phyloP scores from a whole-genome alignment of 371 early-diverging fungal genomes.

The Mortierella sp. region DNA sequence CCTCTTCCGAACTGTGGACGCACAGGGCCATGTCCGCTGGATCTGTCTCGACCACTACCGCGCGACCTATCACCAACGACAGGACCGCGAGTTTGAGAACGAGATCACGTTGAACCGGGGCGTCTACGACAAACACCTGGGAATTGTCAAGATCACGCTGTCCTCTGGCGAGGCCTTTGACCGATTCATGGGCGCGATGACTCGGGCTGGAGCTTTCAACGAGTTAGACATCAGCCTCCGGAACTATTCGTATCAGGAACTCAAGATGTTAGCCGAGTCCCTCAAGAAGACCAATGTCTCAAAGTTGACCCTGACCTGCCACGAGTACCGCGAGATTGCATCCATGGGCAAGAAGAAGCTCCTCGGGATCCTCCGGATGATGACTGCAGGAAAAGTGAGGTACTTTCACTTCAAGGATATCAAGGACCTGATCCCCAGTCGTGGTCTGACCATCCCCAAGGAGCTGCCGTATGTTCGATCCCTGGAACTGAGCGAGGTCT shows the following conservation, averaged over 20 bases:
- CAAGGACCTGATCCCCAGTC: slow-evolving; percentile 42
- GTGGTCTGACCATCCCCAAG: slow-evolving; percentile 26
- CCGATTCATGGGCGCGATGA: slow-evolving; percentile 36
- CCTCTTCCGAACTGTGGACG: slow-evolving; percentile 45
- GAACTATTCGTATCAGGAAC: slow-evolving; percentile 34
- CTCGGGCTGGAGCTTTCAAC: slow-evolving; percentile 39
- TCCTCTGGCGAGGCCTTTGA: slow-evolving; percentile 28
- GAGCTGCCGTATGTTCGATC: slow-evolving; percentile 32
- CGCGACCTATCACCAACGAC: slow-evolving; percentile 40
- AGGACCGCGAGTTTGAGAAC: slow-evolving; percentile 42
- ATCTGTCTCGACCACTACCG: slow-evolving; percentile 49
- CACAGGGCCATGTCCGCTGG: slow-evolving; percentile 53
- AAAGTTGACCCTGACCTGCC: slow-evolving; percentile 36
- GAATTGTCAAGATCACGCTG: slow-evolving; percentile 34
- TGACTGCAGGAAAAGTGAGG: slow-evolving; percentile 43
- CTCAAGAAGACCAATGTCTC: slow-evolving; percentile 40
- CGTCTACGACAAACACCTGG: slow-evolving; percentile 38
- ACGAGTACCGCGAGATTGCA: slow-evolving; percentile 33
- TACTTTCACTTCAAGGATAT: slow-evolving; percentile 40
- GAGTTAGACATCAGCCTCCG: slow-evolving; percentile 45
- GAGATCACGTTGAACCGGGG: slow-evolving; percentile 32
- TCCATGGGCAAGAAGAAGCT: slow-evolving; percentile 43
- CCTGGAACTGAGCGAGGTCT: slow-evolving; percentile 37
- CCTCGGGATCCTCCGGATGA: slow-evolving; percentile 32
- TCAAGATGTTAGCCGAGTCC: slow-evolving; percentile 28